phyloP scores from a whole-genome alignment of 257 asterid genomes.

The Nicotiana attenuata region DNA sequence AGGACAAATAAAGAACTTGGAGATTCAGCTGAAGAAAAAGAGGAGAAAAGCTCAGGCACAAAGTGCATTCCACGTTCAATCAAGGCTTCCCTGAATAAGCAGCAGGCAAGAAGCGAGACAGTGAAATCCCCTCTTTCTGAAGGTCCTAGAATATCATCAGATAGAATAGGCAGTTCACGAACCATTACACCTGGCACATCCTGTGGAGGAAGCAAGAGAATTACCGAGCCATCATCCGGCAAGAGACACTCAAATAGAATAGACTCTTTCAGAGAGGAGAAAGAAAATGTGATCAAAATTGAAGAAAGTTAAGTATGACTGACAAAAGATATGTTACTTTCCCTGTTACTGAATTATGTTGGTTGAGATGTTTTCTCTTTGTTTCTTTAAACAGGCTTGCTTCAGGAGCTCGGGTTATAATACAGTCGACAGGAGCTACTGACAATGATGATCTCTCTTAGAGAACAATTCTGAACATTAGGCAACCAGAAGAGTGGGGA shows the following conservation, averaged over 20 bases:
- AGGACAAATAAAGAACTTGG: constrained; percentile 50
- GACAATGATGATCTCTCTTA: constrained; percentile 12
- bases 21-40: constrained; percentile 45
- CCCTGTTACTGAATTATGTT: constrained; percentile 19
- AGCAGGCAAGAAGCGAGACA: constrained; percentile 69
- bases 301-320: constrained; percentile 79
- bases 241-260: constrained; percentile 29
- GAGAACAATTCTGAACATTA: background rate
- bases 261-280: constrained; percentile 42
- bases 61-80: constrained; percentile 87
- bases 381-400: constrained; percentile 67
- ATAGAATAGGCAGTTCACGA: constrained; percentile 53
- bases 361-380: constrained; percentile 26
- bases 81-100: constrained; percentile 66
- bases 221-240: constrained; percentile 43
- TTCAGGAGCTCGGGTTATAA: constrained; percentile 98
- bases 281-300: constrained; percentile 62
- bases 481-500: background rate
- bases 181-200: constrained; percentile 45
- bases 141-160: constrained; percentile 90
- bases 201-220: constrained; percentile 75
- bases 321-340: background rate
- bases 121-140: constrained; percentile 86
- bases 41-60: constrained; percentile 40
- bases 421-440: constrained; percentile 48